Base-by-base conservation (phyloP, 768 basidiomycete species). In the Basidioascus undulatus region DNA sequence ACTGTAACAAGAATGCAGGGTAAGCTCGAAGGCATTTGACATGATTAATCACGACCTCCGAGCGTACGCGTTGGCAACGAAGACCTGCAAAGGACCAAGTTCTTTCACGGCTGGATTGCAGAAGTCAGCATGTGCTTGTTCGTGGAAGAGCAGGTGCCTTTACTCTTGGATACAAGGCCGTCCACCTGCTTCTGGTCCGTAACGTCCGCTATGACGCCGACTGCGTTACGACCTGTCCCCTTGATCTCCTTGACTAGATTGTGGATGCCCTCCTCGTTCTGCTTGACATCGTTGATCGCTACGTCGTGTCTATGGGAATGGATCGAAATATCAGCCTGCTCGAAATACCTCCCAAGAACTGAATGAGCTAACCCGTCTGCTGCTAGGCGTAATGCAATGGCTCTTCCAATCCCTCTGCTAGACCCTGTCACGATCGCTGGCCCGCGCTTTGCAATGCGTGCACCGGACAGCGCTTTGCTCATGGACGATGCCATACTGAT, bases 1-100 rank as follows among this genome's bases (percentile, higher is more conserved):
- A n/a, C n/a, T n/a, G n/a, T n/a, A n/a, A n/a, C n/a, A n/a, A n/a
- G n/a, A n/a, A n/a, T n/a, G n/a, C n/a, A n/a, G n/a, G n/a, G n/a
- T n/a, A n/a, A n/a, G n/a, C n/a, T n/a, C n/a, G n/a, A n/a, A n/a
- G n/a, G 21, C 10, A 18, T 10, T 15, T 27, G 26, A 42, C 41
- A 18, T 43, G 34, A 21, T 40, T 40, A 20, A 48, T 48, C 1
- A 44, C 47, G n/a, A 44, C 47, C 32, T 48, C 45, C 23, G 44
- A 40, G 16, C 45, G 33, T 21, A 16, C 25, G 11, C 6, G 6
- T 38, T 26, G 26, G 37, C 37, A 19, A 6, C 11, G 6, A 38
- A 6, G 13, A 6, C 11, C 11, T 9, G 37, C n/a, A n/a, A 35
- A 35, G 21, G 9, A 35, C 11, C 16, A n/a, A 8, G 8, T 35